Conservation (phyloP, 441 rosid genomes). For the Adansonia rubrostipa region DNA sequence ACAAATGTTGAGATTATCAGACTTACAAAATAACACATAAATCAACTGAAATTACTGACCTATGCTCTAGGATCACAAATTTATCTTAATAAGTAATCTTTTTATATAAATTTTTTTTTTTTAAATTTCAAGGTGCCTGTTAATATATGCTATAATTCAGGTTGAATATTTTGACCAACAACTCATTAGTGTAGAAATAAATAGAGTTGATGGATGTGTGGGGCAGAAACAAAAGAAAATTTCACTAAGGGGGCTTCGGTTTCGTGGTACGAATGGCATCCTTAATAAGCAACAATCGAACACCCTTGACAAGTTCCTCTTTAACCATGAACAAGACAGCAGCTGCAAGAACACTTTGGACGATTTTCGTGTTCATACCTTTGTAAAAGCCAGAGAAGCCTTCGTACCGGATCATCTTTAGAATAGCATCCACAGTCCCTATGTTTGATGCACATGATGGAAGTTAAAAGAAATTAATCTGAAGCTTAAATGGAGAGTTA, state of each 20-base stretch:
- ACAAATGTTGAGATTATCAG: too few relatives aligned
- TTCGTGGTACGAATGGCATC: slow-evolving; percentile 32
- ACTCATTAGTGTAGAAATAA: slow-evolving; percentile 1
- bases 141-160: neutral
- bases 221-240: neutral
- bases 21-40: too few relatives aligned
- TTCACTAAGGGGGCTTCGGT: slow-evolving; percentile 45
- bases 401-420: slow-evolving; percentile 86
- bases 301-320: slow-evolving; percentile 81
- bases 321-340: slow-evolving; percentile 89
- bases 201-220: neutral
- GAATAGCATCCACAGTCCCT: slow-evolving; percentile 89
- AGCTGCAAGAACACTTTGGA: slow-evolving; percentile 90
- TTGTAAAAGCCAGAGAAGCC: slow-evolving; percentile 84
- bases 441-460: neutral
- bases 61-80: neutral
- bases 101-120: neutral
- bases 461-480: neutral
- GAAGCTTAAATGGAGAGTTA: neutral
- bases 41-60: too few relatives aligned
- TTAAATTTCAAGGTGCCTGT: neutral
- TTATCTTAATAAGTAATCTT: neutral
- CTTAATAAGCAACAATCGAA: slow-evolving; percentile 56
- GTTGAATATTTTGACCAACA: slow-evolving; percentile 10
- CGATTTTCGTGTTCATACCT: slow-evolving; percentile 91